Percentiles rank a stretch among this genome's conserved stretches.
Conservation (phyloP, 208 protist species). For the Trypanosoma rangeli region DNA sequence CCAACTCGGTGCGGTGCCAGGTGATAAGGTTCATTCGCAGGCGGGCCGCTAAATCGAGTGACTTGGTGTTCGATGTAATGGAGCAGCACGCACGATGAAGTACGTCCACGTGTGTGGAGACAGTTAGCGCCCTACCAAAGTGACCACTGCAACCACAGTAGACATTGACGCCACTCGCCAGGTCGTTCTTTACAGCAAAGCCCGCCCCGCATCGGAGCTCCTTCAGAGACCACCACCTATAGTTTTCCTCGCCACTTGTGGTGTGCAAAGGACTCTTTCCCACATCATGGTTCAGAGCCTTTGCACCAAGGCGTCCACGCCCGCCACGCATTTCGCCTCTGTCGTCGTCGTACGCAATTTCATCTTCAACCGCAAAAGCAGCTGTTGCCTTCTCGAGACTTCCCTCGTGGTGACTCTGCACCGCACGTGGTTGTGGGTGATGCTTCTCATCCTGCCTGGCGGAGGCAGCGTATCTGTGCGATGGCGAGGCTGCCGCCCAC, state of each 20-base stretch:
- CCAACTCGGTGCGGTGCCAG: conserved; percentile 66
- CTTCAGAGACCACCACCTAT: conserved; percentile 44
- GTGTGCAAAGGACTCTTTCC: not conserved
- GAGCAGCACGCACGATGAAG: conserved; percentile 67
- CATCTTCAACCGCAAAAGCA: not conserved
- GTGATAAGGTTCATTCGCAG: conserved; percentile 78
- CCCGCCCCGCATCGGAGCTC: conserved; percentile 65
- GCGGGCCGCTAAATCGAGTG: conserved; percentile 52
- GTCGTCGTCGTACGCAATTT: not conserved
- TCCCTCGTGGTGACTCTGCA: not conserved
- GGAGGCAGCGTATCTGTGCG: not conserved
- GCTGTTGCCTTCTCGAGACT: not conserved
- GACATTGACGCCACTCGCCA: conserved; percentile 70
- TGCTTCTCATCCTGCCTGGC: not conserved
- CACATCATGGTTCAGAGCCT: not conserved
- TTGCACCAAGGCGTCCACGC: not conserved
- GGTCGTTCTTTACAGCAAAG: conserved; percentile 64
- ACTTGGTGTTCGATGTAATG: conserved; percentile 48
- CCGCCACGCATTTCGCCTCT: not conserved
- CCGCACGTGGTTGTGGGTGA: not conserved
- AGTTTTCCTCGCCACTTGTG: not conserved
- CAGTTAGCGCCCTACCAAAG: conserved; percentile 38
- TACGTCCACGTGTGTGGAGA: conserved; percentile 69
- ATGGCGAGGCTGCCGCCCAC: not conserved
- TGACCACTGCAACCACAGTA: conserved; percentile 63